Evolutionary conservation across 352 stramenopile species (phyloP), one percentile per base, ranked within the genome.

Genomic region (Phytophthora litchii): DNA sequence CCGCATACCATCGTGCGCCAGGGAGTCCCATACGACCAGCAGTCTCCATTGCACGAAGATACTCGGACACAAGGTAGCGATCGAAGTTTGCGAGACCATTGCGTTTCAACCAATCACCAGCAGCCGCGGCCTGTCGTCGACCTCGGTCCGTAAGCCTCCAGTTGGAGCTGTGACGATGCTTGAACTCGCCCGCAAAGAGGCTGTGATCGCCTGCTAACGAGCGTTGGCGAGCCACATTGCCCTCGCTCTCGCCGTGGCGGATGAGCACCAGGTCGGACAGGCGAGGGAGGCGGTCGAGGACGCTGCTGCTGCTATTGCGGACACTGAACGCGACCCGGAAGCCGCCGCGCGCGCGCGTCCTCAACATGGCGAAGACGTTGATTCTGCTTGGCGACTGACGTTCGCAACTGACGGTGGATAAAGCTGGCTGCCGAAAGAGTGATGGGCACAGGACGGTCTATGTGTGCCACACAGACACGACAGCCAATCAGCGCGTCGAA

Each of bases 101-200:
- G 64, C 84, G 83, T 46, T 74, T 80, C 19, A 95, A 78, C 86
- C 86, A 96, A 19, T 92, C 83, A 32, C 88, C 88, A 0, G 88
- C 88, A 0, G 84, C 86, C 12, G 72, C 67, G 0, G 88, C 86
- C 42, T 96, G 86, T 41, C 76, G 50, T 3, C 86, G 72, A 0
- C 88, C 88, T n/a, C 83, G 80, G 62, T 96, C 86, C 23, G 88
- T 96, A 12, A 96, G 80, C 3, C 88, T 72, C 88, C 88, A 96
- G 47, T 90, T 94, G 44, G 73, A 91, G 68, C 83, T 94, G 52
- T 96, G 88, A n/a, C 86, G 88, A 62, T 95, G 72, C 55, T 94
- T 80, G 63, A 96, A 96, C 70, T 95, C 85, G 62, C 88, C 88
- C 31, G 81, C 72, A 57, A 94, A 96, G 27, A 96, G 72, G 29